phyloP scores from a whole-genome alignment of 192 early-diverging fungal genomes.

The Chytriomyces hyalinus region DNA sequence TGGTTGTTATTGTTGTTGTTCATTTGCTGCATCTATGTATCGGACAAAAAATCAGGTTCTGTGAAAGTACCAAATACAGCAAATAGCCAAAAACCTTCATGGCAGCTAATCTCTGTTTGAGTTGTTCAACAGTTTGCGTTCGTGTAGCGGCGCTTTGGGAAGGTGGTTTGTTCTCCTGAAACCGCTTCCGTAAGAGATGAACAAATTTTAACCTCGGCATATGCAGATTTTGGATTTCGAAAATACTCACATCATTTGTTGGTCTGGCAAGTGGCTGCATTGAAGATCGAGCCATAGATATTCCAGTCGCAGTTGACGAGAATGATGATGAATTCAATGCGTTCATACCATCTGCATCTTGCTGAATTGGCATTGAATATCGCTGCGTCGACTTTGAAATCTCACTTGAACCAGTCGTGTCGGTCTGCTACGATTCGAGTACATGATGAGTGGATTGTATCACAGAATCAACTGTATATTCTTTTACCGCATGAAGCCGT shows the following conservation, averaged over 20 bases:
- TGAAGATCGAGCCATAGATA: constrained; percentile 1
- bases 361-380: no score
- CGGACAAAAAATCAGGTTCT: background rate
- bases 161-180: constrained; percentile 32
- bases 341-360: background rate
- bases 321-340: background rate
- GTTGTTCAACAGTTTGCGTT: constrained; percentile 64
- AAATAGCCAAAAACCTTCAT: constrained; percentile 54
- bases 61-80: background rate
- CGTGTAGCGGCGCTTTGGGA: constrained; percentile 19
- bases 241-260: constrained; percentile 49
- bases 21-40: constrained; percentile 19
- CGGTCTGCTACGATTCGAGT: background rate
- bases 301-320: background rate
- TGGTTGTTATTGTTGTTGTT: background rate
- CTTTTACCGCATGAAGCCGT: constrained; percentile 25
- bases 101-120: constrained; percentile 69
- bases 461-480: no score
- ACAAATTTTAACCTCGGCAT: constrained; percentile 11
- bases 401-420: no score
- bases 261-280: constrained; percentile 1
- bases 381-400: no score
- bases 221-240: constrained; percentile 7
- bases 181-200: constrained; percentile 3
- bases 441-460: background rate